Evolutionary conservation across 768 basidiomycete species (phyloP), one percentile per base, ranked within the genome.

Genomic region (Mycena floridula): DNA sequence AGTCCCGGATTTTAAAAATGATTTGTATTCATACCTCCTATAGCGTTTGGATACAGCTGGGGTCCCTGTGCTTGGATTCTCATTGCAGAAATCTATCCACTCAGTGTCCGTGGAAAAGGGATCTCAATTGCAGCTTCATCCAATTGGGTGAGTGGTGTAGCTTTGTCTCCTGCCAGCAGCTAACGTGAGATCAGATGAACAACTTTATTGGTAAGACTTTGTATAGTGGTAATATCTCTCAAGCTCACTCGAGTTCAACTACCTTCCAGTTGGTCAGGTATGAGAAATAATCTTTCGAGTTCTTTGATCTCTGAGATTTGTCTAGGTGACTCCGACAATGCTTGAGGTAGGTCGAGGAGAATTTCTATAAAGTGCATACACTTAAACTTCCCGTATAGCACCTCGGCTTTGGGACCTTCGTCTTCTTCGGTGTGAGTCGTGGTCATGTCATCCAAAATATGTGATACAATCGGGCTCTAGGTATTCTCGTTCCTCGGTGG

Each of bases 61-160:
- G 85, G 80, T 25, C 83, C 85, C 11, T 82, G 82, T 54, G 71
- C 82, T 9, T 89, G 86, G 85, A 84, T 88, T 59, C 64, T 87
- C 30, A 77, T 84, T 9, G 79, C 85, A 7, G 84, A 87, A 64
- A 84, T 83, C 40, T 83, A 78, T 78, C 81, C 82, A 12, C 58
- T 86, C 53, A 79, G 77, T 48, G 76, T 86, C 46, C 78, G 85
- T 45, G 81, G 83, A 43, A 87, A 87, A 64, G 85, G 84, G 36
- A 62, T 88, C 48, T 82, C 82, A 3, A 83, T 89, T 50, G 79
- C 81, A 3, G 79, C 82, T 4, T 86, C 82, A 6, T 79, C 81
- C 12, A 88, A 88, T 65, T 88, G 82, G 81, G 79, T 77, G 57
- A 24, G 67, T 62, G 36, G 36, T 25, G 18, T 21, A 11, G 12